Evolutionary conservation across 768 basidiomycete species (phyloP), one percentile per base, ranked within the genome.

Genomic region (Phlegmacium glaucopus): DNA sequence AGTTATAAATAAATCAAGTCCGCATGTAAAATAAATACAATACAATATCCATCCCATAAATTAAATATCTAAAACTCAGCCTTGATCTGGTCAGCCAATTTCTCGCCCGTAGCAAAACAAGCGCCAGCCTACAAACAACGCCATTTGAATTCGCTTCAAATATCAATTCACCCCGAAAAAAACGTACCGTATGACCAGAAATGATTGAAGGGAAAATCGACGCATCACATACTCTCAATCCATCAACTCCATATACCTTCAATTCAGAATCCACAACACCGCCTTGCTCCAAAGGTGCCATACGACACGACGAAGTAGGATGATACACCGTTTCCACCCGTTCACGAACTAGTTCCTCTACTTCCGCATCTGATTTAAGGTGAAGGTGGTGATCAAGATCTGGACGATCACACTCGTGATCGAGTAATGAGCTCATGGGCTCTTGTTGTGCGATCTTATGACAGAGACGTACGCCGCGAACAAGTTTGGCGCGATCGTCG

Each of bases 271-370:
- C 70, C 13, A 72, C 70, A 3, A 74, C 70, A 7, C 74, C 74
- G 15, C 62, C 66, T 28, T 72, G 56, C 36, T 68, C 64, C 13
- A 49, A 45, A 6, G 72, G 71, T 3, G 69, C 71, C 76, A 79
- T 78, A 18, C 71, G 64, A 49, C 75, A 77, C 10, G 74, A 74
- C 18, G 71, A 61, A 1, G 69, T 61, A 1, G 75, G 76, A 51
- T 77, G 77, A 54, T 76, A 79, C 18, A 76, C 57, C n/a, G 76
- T 78, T 51, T 72, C 70, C 1, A 72, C 57, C 17, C 72, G 69
- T 12, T 69, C 63, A 30, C 64, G 60, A n/a, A 79, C 63, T 15
- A 75, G 26, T 12, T 71, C 65, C 34, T 64, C 67, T 4, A 78
- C 44, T 44, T 76, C 73, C n/a, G 61, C 67, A 44, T 77, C 69